phyloP scores from a whole-genome alignment of 495 filamentous ascomycete genomes.

The Penicillium roqueforti region DNA sequence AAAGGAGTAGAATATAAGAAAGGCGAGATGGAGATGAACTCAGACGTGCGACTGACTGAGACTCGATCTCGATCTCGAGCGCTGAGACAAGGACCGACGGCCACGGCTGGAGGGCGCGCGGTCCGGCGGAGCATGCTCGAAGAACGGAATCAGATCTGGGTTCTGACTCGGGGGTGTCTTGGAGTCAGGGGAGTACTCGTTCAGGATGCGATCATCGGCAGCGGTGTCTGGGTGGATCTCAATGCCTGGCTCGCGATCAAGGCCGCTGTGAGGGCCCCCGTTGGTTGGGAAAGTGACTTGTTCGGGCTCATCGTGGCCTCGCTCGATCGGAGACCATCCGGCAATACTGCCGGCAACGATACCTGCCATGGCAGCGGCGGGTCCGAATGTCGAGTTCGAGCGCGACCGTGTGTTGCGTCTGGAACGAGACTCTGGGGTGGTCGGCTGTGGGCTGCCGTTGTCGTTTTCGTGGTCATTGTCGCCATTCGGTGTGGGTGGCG shows the following conservation, averaged over 20 bases:
- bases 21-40: neutral
- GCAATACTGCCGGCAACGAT: conserved; percentile 83
- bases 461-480: conserved; percentile 28
- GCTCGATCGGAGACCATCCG: conserved; percentile 84
- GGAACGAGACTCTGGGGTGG: conserved; percentile 69
- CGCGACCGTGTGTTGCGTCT: conserved; percentile 71
- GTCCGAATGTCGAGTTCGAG: conserved; percentile 81
- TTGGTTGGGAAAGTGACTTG: conserved; percentile 46
- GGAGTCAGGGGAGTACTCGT: conserved; percentile 38
- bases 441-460: conserved; percentile 45
- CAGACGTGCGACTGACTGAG: conserved; percentile 31
- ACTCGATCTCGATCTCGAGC: conserved; percentile 38
- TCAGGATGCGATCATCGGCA: conserved; percentile 51
- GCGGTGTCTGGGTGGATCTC: conserved; percentile 57
- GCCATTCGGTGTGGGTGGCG: conserved; percentile 62
- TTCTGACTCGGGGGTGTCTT: conserved; percentile 57
- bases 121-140: conserved; percentile 41
- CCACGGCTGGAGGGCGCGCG: conserved; percentile 39
- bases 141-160: conserved; percentile 50
- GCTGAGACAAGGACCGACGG: conserved; percentile 36
- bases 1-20: neutral
- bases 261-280: conserved; percentile 36
- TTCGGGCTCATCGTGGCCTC: conserved; percentile 46
- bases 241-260: conserved; percentile 50
- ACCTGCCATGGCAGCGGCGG: conserved; percentile 77